Percentiles rank a stretch among this genome's conserved stretches.
Conservation (phyloP, 78 protist species). For the Blattamonas nauphoetae region DNA sequence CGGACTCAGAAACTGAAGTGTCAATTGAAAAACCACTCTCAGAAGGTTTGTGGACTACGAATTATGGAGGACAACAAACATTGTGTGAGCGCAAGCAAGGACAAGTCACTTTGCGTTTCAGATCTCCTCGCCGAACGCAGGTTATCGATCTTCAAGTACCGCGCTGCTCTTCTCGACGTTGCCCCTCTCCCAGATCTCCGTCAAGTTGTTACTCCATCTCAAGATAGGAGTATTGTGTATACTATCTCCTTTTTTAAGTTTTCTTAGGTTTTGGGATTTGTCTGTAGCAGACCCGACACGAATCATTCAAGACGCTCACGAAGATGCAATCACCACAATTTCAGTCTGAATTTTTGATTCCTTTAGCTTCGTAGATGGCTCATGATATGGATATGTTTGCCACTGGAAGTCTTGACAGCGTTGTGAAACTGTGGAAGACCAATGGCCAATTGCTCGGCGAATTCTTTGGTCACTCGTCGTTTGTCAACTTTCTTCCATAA, state of each 20-base stretch:
- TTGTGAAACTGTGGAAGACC: slow-evolving; percentile 16
- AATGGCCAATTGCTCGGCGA: not conserved
- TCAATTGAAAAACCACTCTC: slow-evolving; percentile 28
- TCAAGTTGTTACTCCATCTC: not conserved
- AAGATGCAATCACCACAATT: not conserved
- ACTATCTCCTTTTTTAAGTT: not conserved
- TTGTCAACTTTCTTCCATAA: not conserved
- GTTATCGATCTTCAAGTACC: not conserved
- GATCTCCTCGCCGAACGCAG: not conserved
- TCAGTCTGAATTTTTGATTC: not conserved
- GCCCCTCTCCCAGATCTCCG: not conserved
- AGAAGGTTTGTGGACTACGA: not conserved
- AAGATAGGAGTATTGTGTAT: not conserved
- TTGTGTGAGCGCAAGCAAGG: not conserved
- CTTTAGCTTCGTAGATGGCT: not conserved
- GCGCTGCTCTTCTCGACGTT: not conserved
- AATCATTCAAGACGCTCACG: not conserved
- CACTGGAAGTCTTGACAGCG: slow-evolving; percentile 16
- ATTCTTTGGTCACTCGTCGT: not conserved
- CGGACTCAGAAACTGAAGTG: not conserved
- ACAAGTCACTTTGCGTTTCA: not conserved
- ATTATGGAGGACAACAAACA: not conserved
- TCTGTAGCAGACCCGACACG: not conserved
- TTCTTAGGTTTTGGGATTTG: slow-evolving; percentile 27
- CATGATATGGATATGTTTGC: not conserved